Conservation (phyloP, 2,329 filamentous ascomycete species). For the Ceratocystis diversiconidia region DNA sequence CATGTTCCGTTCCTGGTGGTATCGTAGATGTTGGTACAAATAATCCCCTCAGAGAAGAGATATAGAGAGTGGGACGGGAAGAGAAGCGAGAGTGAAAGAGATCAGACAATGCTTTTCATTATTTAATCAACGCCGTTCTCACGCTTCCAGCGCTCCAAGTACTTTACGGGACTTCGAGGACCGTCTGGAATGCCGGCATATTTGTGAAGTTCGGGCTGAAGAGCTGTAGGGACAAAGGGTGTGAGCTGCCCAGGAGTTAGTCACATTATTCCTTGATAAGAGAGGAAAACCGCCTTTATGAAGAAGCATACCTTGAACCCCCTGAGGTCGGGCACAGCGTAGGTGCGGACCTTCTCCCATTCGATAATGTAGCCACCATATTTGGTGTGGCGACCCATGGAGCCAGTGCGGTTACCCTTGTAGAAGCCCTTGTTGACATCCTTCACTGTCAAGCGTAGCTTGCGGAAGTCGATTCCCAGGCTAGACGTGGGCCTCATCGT, state of each 20-base stretch:
- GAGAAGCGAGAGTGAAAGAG: neutral
- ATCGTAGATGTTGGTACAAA: slow-evolving; percentile 3
- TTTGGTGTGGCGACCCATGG: slow-evolving; percentile 73
- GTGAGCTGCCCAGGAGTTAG: slow-evolving; percentile 44
- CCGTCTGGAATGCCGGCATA: slow-evolving; percentile 41
- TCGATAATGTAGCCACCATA: slow-evolving; percentile 75
- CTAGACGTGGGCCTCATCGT: slow-evolving; percentile 53
- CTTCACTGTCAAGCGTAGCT: slow-evolving; percentile 78
- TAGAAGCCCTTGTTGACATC: slow-evolving; percentile 89
- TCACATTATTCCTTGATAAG: neutral
- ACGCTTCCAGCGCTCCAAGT: slow-evolving; percentile 51
- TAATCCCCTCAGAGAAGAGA: neutral
- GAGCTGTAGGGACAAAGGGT: slow-evolving; percentile 56
- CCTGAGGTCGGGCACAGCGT: slow-evolving; percentile 59
- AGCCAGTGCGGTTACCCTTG: slow-evolving; percentile 83
- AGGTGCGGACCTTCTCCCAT: slow-evolving; percentile 79
- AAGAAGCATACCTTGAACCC: slow-evolving; percentile 51
- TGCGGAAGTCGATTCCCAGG: slow-evolving; percentile 55
- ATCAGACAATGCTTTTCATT: neutral
- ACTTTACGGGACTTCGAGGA: slow-evolving; percentile 46
- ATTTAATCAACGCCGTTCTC: slow-evolving; percentile 48
- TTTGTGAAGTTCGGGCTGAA: slow-evolving; percentile 38
- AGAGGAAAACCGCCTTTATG: too few species aligned
- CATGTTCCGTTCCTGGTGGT: neutral
- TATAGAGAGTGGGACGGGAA: neutral